Base-by-base conservation (phyloP, 345 rosid genomes). In the Eucalyptus tenuipes region DNA sequence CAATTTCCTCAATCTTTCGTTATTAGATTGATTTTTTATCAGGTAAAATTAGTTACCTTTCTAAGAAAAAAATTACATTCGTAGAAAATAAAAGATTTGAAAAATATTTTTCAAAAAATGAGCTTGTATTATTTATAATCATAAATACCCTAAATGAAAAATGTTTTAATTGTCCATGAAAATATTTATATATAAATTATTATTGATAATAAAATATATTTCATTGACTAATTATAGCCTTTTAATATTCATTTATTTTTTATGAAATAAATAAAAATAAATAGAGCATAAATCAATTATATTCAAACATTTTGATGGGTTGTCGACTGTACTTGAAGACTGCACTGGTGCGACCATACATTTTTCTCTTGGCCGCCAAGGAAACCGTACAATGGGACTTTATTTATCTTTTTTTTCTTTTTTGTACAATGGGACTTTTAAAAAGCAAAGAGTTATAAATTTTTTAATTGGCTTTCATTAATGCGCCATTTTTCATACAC, bases 401-500 rank as follows among this genome's bases (percentile, higher is more conserved):
- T 50, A 6, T 50, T 49, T 49, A 15, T 49, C 7, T 0, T 17
- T 50, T 50, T 50, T 50, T 17, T 17, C 0, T 7, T 52, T 52
- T 52, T 52, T 18, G 55, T 52, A 52, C 55, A 52, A 52, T 17
- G 55, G 24, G 55, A 52, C 55, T 71, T 59, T 33, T 16, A 10
- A 68, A 68, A 68, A 68, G 81, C 44, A 8, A 1, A 20, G 44
- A 31, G 13, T 68, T 68, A 9, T 22, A 18, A 68, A 1, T 55
- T 71, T 68, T 71, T 9, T 33, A 37, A 25, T 18, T 37, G 33
- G 25, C 25, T 13, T 71, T 5, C 37, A 45, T 37, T 71, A 33
- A 71, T 0, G 81, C 45, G 1, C 44, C 44, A 0, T 33, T 71
- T 25, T 13, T 18, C 0, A 1, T 4, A 37, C 45, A 10, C 55